These are phyloP conservation scores for Komagataella ulmi DNA, from an alignment of 805 yeast species.

Conservation along the genomic window DNA sequence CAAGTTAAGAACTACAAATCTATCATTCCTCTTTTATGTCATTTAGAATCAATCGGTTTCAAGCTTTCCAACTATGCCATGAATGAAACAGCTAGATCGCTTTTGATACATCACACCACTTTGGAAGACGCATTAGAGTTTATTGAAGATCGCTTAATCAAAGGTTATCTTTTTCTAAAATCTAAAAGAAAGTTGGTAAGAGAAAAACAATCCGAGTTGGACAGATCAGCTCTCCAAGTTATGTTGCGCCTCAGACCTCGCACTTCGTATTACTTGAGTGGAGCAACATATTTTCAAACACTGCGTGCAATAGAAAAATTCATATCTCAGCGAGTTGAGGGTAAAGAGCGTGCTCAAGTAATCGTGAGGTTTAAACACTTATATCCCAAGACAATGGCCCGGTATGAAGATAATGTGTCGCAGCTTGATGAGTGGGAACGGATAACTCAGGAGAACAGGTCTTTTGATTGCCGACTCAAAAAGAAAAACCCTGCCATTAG, in stretches of 20 bases:
- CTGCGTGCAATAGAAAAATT: not conserved
- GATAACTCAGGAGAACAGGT: not conserved
- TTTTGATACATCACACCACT: slow-evolving; percentile 9
- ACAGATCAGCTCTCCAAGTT: not conserved
- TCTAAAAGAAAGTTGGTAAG: slow-evolving; percentile 1
- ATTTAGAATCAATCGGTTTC: slow-evolving; percentile 9
- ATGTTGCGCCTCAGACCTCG: not conserved
- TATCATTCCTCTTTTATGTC: slow-evolving; percentile 6
- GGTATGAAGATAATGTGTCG: not conserved
- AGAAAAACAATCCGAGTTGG: not conserved
- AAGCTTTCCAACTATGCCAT: slow-evolving; percentile 12
- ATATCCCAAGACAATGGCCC: not conserved
- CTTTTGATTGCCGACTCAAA: too few species aligned
- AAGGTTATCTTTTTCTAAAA: slow-evolving; percentile 7
- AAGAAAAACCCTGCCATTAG: not conserved
- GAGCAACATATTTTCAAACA: not conserved
- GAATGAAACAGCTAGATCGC: slow-evolving; percentile 13
- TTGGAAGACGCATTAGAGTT: slow-evolving; percentile 12
- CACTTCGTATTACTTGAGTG: not conserved
- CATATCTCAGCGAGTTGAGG: not conserved
- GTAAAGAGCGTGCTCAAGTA: not conserved
- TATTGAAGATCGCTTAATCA: slow-evolving; percentile 14
- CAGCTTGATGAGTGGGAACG: not conserved
- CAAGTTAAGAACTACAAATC: slow-evolving; percentile 10
- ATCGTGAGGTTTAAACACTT: not conserved